These are phyloP conservation scores for Chiua sp. DNA, from an alignment of 1,284 basidiomycete genomes.

Conservation along the genomic window DNA sequence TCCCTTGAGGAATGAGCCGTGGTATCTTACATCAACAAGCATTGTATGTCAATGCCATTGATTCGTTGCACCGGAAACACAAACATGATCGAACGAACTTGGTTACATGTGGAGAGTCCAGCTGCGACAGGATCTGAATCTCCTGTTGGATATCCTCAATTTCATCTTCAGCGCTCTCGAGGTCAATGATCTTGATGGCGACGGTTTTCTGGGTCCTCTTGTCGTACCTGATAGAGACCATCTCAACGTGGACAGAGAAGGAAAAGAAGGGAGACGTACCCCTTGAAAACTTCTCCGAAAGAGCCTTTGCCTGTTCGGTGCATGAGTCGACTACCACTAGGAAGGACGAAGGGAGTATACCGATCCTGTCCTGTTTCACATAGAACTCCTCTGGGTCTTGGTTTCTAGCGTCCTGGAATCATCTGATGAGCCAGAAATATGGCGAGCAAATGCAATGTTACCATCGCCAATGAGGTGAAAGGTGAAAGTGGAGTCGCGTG, in stretches of 20 bases:
- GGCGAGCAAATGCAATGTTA: conserved; percentile 8
- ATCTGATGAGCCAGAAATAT: conserved; percentile 13
- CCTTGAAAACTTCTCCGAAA: conserved; percentile 98
- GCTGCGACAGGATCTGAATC: conserved; percentile 97
- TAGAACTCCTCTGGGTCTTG: conserved; percentile 95
- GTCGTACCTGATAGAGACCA: conserved; percentile 68
- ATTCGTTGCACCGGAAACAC: conserved; percentile 22
- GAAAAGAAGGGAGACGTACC: conserved; percentile 52
- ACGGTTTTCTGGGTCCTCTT: conserved; percentile 93
- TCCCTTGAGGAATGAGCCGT: conserved; percentile 95
- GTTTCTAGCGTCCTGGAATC: conserved; percentile 62
- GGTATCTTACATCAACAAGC: conserved; percentile 67
- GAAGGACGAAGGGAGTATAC: conserved; percentile 50
- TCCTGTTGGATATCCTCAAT: conserved; percentile 99
- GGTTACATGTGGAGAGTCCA: conserved; percentile 96
- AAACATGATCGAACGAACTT: conserved; percentile 62
- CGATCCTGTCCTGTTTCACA: conserved; percentile 96
- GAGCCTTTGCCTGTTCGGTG: conserved; percentile 83
- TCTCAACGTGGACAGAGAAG: background rate
- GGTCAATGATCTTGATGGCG: conserved; percentile 98
- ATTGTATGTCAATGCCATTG: conserved; percentile 35
- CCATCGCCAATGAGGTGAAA: conserved; percentile 20
- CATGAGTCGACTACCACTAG: conserved; percentile 17
- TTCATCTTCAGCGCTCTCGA: conserved; percentile 99
- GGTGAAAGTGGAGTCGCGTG: conserved; percentile 19